Base-by-base conservation (phyloP, 1,284 basidiomycete genomes). In the Ganoderma leucocontextum region DNA sequence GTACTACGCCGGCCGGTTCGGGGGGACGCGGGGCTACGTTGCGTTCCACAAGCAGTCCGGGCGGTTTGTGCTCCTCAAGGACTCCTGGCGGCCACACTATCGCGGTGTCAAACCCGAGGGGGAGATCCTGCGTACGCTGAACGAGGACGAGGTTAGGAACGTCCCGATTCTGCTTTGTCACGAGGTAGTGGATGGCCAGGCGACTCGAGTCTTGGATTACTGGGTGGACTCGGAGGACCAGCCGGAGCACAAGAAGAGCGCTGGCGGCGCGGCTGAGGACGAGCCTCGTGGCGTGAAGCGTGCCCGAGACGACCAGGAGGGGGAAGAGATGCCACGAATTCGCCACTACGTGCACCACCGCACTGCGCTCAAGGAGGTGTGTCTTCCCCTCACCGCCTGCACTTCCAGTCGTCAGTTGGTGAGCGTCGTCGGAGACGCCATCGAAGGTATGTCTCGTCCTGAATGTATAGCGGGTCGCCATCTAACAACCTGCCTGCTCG, bases 61-160 rank as follows among this genome's bases (percentile, higher is more conserved):
- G 13, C 19, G 9, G 22, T 52, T 65, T 15, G 63, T 63, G 7
- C 67, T 62, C 42, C 55, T 70, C 47, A 70, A 70, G 44, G 69
- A 70, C 38, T 36, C 63, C 0, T 70, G 69, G 69, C 60, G 66
- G 13, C 53, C 57, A 6, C n/a, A 19, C 4, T 33, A 64, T n/a
- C 22, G 22, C 19, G 42, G 55, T 1, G 17, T 19, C 15, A 7
- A 5, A 13, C 29, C 64, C n/a, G 68, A 70, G 22, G 68, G 65
- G 0, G 55, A 39, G 22, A 57, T 60, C 1, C 62, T 70, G 19
- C 15, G 29, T 9, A 13, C 7, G 5, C 65, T 70, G 9, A 62
- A 62, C 33, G 17, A 60, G 3, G 39, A n/a, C 9, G n/a, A 38
- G 0, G 61, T 66, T 17, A 19, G 1, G 3, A 15, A 55, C 47